Percentiles rank a stretch among this genome's conserved stretches.
These are phyloP conservation scores for Globisporangium abappressorium DNA, from an alignment of 352 stramenopile genomes.

Conservation along the genomic window DNA sequence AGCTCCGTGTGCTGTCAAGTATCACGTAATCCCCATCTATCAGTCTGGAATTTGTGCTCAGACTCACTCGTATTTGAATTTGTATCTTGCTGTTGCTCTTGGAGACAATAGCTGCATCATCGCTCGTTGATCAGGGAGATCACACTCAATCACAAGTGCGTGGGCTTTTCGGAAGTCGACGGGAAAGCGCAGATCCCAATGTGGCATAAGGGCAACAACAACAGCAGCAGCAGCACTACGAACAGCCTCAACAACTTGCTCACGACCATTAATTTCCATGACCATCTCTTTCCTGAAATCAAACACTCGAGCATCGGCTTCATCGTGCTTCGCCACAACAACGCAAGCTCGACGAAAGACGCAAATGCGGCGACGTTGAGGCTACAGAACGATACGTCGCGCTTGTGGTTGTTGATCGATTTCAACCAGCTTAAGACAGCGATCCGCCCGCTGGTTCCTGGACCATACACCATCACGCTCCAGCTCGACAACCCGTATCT, in stretches of 20 bases:
- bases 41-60: background rate
- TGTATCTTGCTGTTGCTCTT: background rate
- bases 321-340: background rate
- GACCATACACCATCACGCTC: constrained; percentile 8
- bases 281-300: background rate
- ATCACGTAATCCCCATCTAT: background rate
- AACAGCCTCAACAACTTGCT: constrained; percentile 4
- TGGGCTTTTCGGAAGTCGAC: constrained; percentile 1
- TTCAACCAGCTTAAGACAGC: constrained; percentile 4
- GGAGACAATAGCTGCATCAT: background rate
- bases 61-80: background rate
- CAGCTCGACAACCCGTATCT: constrained; percentile 12
- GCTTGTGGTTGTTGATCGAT: constrained; percentile 8
- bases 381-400: background rate
- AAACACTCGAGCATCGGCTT: background rate
- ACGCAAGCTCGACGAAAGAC: background rate
- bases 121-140: constrained; percentile 8
- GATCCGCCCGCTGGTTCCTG: background rate
- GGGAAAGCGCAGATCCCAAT: background rate
- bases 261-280: background rate
- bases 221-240: background rate
- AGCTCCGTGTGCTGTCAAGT: background rate
- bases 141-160: constrained; percentile 10
- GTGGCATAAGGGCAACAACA: background rate
- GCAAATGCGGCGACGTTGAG: background rate